A percentile compares a stretch with the other conserved stretches of the same genome.
Conservation (phyloP, 805 yeast species). For the Teunomyces aglyptinius region DNA sequence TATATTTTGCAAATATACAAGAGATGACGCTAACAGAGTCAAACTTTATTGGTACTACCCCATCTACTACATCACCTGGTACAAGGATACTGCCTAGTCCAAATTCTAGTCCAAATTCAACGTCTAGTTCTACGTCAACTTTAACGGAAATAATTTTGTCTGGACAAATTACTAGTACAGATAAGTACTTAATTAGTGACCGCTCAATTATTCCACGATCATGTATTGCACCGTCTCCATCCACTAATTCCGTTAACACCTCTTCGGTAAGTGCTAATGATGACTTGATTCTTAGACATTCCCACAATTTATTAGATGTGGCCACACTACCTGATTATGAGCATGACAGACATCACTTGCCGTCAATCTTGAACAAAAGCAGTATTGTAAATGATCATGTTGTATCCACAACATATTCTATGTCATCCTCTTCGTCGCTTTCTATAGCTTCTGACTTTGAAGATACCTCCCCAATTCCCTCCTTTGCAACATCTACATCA, state of each 20-base stretch:
- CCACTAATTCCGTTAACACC: slow-evolving; percentile 8
- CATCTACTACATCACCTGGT: slow-evolving; percentile 6
- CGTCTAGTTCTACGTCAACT: slow-evolving; percentile 1
- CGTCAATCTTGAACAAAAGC: background rate
- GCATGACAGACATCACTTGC: background rate
- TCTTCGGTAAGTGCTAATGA: background rate
- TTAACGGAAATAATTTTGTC: background rate
- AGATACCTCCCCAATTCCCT: slow-evolving; percentile 2
- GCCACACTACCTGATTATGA: background rate
- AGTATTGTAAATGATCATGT: background rate
- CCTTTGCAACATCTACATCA: background rate
- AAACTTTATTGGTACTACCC: slow-evolving; percentile 13
- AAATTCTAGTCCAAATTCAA: background rate
- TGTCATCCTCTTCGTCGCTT: background rate
- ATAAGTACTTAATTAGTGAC: slow-evolving; percentile 7
- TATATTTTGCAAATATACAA: background rate
- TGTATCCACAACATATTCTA: background rate
- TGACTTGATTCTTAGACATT: background rate
- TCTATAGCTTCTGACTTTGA: background rate
- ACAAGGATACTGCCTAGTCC: background rate
- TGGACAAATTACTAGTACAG: background rate
- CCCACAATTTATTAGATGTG: background rate
- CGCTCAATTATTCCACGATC: slow-evolving; percentile 13
- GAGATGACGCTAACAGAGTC: slow-evolving; percentile 8
- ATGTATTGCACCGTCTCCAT: slow-evolving; percentile 11